Conservation (phyloP, 1,139 yeast genomes). For the Yamadazyma kanchanaburiensis region DNA sequence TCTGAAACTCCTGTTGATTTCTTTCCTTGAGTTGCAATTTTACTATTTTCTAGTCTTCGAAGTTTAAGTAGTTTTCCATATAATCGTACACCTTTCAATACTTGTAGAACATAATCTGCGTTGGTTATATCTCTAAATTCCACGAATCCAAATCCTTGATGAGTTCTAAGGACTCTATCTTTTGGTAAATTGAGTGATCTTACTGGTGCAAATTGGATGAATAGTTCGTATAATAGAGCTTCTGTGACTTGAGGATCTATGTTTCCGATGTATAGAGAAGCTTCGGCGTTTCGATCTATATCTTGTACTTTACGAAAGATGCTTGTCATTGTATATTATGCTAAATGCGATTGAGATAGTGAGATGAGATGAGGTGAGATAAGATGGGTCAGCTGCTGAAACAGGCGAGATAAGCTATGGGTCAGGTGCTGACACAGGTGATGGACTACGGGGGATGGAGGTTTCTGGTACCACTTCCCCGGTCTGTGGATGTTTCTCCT, state of each 20-base stretch:
- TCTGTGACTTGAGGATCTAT: conserved; percentile 74
- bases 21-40: conserved; percentile 5
- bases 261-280: conserved; percentile 81
- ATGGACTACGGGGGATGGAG: too few relatives aligned
- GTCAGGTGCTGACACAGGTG: neutral
- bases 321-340: conserved; percentile 21
- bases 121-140: conserved; percentile 63
- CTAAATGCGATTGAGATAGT: too few relatives aligned
- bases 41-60: conserved; percentile 9
- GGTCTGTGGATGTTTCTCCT: neutral
- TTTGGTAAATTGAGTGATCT: conserved; percentile 69
- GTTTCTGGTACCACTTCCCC: neutral
- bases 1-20: conserved; percentile 21
- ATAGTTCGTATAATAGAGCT: conserved; percentile 68
- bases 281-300: conserved; percentile 55
- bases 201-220: conserved; percentile 84
- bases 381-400: too few relatives aligned
- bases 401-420: neutral
- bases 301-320: conserved; percentile 34
- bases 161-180: conserved; percentile 66
- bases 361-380: too few relatives aligned
- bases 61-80: conserved; percentile 65
- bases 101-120: conserved; percentile 64
- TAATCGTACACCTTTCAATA: conserved; percentile 61
- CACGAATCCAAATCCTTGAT: conserved; percentile 88